Percentiles rank a stretch among this genome's conserved stretches.
Evolutionary conservation across 306 rosid genomes (phyloP).

Genomic region (Malus orientalis): DNA sequence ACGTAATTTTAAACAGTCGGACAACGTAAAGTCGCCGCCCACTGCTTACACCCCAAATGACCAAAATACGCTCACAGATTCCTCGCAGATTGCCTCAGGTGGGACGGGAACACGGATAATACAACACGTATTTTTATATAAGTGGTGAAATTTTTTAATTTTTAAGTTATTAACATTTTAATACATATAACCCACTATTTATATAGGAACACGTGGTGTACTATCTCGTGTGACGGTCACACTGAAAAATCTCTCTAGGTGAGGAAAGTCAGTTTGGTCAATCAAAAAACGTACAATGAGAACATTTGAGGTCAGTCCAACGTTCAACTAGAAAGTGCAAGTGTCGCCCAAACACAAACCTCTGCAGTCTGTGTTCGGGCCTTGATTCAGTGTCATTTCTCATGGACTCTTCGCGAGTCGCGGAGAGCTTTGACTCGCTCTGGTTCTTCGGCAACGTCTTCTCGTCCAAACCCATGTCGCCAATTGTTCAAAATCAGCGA

Average conservation of each 20-base stretch:
- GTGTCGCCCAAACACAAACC: background rate
- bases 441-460: slow-evolving; percentile 56
- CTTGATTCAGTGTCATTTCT: background rate
- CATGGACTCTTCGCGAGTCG: slow-evolving; percentile 38
- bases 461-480: slow-evolving; percentile 17
- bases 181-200: too few relatives aligned
- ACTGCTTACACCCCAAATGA: background rate
- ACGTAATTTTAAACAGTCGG: slow-evolving; percentile 18
- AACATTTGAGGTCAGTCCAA: slow-evolving; percentile 14
- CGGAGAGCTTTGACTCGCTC: slow-evolving; percentile 38
- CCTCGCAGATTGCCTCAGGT: background rate
- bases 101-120: too few relatives aligned
- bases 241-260: too few relatives aligned
- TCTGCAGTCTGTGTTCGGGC: background rate
- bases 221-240: too few relatives aligned
- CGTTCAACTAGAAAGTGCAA: background rate
- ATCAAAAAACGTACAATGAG: background rate
- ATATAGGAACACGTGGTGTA: fast-evolving
- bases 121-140: fast-evolving
- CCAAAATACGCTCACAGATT: background rate
- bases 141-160: too few relatives aligned
- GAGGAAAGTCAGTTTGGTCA: background rate
- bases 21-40: background rate
- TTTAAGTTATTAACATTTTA: too few relatives aligned
- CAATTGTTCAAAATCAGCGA: background rate